A percentile compares a stretch with the other conserved stretches of the same genome.
phyloP scores from a whole-genome alignment of 2,329 filamentous ascomycete species.

The Neoarthrinium moseri region DNA sequence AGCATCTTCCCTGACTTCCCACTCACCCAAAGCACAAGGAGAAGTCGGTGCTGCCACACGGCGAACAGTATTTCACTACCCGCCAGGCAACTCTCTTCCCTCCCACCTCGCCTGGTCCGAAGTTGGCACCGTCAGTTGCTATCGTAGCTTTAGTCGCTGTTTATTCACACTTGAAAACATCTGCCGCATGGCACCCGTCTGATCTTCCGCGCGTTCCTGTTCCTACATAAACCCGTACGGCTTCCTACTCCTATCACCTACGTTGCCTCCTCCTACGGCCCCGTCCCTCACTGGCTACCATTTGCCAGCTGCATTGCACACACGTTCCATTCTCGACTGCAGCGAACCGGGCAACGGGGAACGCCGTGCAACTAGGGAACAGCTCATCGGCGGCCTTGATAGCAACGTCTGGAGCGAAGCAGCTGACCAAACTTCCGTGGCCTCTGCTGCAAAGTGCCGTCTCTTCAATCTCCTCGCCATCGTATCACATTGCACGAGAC shows the following conservation, averaged over 20 bases:
- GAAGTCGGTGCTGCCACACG: conserved; percentile 1
- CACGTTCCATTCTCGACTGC: conserved; percentile 21
- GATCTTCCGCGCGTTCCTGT: conserved; percentile 4
- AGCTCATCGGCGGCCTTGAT: conserved; percentile 15
- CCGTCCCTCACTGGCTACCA: conserved; percentile 20
- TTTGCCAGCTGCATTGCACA: conserved; percentile 18
- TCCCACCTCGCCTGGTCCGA: no score
- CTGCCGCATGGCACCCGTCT: conserved; percentile 6
- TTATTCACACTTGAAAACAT: background rate
- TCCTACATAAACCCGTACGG: background rate
- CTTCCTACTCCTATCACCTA: conserved; percentile 3
- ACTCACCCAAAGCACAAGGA: no score
- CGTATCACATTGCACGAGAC: conserved; percentile 24
- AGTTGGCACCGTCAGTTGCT: no score
- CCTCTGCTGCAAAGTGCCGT: conserved; percentile 18
- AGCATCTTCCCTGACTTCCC: conserved; percentile 14
- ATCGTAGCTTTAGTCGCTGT: no score
- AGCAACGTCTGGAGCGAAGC: conserved; percentile 14
- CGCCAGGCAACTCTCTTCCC: no score
- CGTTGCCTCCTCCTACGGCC: conserved; percentile 12
- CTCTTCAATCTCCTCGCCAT: conserved; percentile 17
- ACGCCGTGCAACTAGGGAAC: conserved; percentile 18
- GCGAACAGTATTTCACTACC: background rate
- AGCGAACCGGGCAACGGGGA: conserved; percentile 21
- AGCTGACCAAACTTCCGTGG: conserved; percentile 13